A percentile compares a stretch with the other conserved stretches of the same genome.
Conservation (phyloP, 208 protist genomes). For the Leishmania martiniquensis region DNA sequence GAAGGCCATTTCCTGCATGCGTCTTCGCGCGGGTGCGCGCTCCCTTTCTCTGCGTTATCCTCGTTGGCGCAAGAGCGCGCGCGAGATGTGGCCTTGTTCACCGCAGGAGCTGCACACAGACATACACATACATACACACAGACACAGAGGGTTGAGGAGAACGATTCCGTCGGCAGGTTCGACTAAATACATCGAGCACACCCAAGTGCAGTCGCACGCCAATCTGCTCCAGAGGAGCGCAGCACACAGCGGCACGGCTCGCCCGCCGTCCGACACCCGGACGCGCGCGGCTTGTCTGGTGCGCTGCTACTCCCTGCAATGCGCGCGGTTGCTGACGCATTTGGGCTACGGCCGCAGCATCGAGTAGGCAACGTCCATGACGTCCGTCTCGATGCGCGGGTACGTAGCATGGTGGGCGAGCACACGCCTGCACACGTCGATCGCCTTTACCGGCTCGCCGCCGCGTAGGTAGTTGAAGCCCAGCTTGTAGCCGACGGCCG, state of each 20-base stretch:
- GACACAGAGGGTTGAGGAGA: background rate
- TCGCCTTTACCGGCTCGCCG: conserved; percentile 89
- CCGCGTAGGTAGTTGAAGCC: conserved; percentile 97
- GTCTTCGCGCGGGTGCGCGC: too few species aligned
- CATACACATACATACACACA: too few species aligned
- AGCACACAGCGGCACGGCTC: background rate
- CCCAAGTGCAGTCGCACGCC: background rate
- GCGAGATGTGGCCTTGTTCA: too few species aligned
- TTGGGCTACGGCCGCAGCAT: conserved; percentile 75
- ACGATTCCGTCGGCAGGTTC: background rate
- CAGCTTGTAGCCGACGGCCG: conserved; percentile 95
- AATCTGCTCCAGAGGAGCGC: background rate
- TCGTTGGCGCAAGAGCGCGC: too few species aligned
- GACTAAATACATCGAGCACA: background rate
- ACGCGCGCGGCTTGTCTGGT: too few species aligned
- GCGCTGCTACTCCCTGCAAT: too few species aligned
- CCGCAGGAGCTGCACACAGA: too few species aligned
- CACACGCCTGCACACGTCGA: conserved; percentile 95
- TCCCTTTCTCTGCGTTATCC: too few species aligned
- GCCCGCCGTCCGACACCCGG: background rate
- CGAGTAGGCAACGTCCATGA: conserved; percentile 92
- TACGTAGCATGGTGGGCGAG: conserved; percentile 87
- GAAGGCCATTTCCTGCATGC: too few species aligned
- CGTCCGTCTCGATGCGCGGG: conserved; percentile 93
- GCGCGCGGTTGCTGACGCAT: too few species aligned